Conservation (phyloP, 148 eudicot genomes). For the Nepenthes gracilis region DNA sequence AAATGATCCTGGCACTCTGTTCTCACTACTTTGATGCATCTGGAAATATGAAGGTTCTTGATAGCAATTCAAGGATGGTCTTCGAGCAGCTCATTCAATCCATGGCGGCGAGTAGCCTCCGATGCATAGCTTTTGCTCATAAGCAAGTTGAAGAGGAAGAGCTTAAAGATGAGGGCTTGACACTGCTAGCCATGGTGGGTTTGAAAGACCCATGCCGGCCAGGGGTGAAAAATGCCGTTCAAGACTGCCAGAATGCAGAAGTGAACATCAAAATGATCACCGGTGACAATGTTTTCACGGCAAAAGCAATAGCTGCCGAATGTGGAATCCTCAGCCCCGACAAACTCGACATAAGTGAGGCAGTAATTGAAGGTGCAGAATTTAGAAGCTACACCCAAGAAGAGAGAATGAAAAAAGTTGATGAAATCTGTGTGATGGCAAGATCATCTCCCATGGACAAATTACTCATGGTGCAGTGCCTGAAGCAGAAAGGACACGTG, state of each 20-base stretch:
- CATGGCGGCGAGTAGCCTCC: constrained; percentile 31
- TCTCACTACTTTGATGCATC: constrained; percentile 14
- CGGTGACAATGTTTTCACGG: constrained; percentile 79
- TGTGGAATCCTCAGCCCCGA: constrained; percentile 70
- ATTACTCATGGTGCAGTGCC: constrained; percentile 37
- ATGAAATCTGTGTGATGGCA: constrained; percentile 55
- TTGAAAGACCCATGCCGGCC: constrained; percentile 86
- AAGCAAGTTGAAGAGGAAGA: constrained; percentile 10
- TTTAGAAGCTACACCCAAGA: constrained; percentile 36
- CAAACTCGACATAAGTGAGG: constrained; percentile 11
- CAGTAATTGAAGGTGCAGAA: constrained; percentile 70
- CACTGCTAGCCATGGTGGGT: constrained; percentile 54
- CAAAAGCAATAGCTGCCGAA: constrained; percentile 84
- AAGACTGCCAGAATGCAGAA: constrained; percentile 64
- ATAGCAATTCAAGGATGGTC: constrained; percentile 6
- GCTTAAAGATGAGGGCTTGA: background rate
- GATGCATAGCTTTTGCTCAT: constrained; percentile 33
- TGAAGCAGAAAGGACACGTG: constrained; percentile 28
- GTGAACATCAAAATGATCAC: constrained; percentile 76
- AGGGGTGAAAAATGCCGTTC: constrained; percentile 74
- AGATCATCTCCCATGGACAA: constrained; percentile 72
- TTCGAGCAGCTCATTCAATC: constrained; percentile 16
- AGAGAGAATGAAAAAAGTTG: background rate
- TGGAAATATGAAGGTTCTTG: constrained; percentile 10
- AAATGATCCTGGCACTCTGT: constrained; percentile 32